These are phyloP conservation scores for Globisporangium cylindrosporum DNA, from an alignment of 352 stramenopile species.

Conservation along the genomic window DNA sequence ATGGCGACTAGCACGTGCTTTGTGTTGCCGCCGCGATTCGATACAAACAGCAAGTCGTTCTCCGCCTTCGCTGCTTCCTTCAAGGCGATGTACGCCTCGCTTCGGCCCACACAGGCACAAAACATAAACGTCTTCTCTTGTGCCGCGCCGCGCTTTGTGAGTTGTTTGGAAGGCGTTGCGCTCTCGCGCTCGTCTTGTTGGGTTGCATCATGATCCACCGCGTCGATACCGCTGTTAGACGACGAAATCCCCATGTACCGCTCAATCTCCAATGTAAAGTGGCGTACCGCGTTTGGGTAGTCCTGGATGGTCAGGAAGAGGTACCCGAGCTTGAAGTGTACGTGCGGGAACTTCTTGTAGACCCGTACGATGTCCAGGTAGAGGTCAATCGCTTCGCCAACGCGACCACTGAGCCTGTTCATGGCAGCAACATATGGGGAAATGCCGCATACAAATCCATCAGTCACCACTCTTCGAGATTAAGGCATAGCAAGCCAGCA, in stretches of 20 bases:
- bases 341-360: conserved; percentile 37
- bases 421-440: background rate
- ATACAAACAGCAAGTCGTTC: conserved; percentile 31
- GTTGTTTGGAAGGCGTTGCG: background rate
- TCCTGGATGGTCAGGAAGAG: conserved; percentile 39
- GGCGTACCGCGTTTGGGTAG: conserved; percentile 23
- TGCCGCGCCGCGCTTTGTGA: background rate
- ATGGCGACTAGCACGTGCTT: conserved; percentile 32
- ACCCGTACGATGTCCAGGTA: conserved; percentile 39
- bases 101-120: conserved; percentile 36
- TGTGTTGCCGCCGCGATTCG: conserved; percentile 37
- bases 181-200: background rate
- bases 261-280: conserved; percentile 47
- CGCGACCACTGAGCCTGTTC: conserved; percentile 39
- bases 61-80: conserved; percentile 30
- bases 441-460: background rate
- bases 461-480: background rate
- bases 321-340: conserved; percentile 58
- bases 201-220: background rate
- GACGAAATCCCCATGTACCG: conserved; percentile 16
- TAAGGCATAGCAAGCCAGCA: background rate
- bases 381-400: conserved; percentile 46
- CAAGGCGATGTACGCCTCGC: conserved; percentile 32
- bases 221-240: background rate
- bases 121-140: conserved; percentile 41